Percentiles rank a stretch among this genome's conserved stretches.
Evolutionary conservation across 495 filamentous ascomycete species (phyloP).

Genomic region (Lophiostoma macrostomum): DNA sequence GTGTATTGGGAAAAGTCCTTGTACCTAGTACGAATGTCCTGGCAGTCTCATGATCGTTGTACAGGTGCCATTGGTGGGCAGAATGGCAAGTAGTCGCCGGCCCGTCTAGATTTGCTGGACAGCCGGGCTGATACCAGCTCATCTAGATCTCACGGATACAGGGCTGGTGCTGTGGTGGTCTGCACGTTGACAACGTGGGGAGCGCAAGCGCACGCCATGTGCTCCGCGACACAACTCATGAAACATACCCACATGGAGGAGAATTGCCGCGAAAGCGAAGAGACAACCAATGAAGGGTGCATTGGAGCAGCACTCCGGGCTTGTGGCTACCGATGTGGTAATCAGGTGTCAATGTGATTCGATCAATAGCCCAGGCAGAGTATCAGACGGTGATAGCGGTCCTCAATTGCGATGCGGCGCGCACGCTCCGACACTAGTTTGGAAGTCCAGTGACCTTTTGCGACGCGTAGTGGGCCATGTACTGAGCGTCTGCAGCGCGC

Average conservation of each 20-base stretch:
- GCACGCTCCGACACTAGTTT: slow-evolving; percentile 22
- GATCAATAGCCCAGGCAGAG: slow-evolving; percentile 13
- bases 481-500: slow-evolving; percentile 2
- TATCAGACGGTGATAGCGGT: slow-evolving; percentile 32
- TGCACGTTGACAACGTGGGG: not conserved
- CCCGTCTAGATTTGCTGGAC: slow-evolving; percentile 12
- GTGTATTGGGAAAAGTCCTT: slow-evolving; percentile 33
- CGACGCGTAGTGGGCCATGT: slow-evolving; percentile 2
- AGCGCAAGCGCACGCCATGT: not conserved
- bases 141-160: slow-evolving; percentile 28
- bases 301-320: too few relatives aligned
- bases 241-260: slow-evolving; percentile 1
- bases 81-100: slow-evolving; percentile 22
- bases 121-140: slow-evolving; percentile 8
- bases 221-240: not conserved
- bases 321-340: not conserved
- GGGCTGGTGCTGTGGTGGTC: slow-evolving; percentile 15
- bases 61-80: slow-evolving; percentile 25
- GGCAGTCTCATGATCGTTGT: slow-evolving; percentile 16
- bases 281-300: slow-evolving; percentile 9
- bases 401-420: slow-evolving; percentile 23
- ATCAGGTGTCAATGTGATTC: slow-evolving; percentile 13
- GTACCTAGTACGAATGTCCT: slow-evolving; percentile 27
- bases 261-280: slow-evolving; percentile 13
- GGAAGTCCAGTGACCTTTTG: slow-evolving; percentile 8